Conservation (phyloP, 2,329 filamentous ascomycete species). For the Domatiomyces globalis region DNA sequence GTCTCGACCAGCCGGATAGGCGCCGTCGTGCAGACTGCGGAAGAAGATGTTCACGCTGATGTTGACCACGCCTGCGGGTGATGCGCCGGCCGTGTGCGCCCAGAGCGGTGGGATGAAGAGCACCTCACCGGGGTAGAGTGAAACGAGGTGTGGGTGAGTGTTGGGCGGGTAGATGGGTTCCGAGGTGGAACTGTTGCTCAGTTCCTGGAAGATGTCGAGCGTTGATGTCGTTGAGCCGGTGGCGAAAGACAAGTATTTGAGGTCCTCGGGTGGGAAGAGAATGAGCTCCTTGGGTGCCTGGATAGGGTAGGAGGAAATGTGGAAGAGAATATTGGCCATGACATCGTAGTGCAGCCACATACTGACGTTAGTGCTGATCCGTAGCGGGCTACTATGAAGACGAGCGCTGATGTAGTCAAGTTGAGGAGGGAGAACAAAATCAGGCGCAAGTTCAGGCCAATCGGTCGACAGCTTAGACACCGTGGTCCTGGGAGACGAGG, state of each 20-base stretch:
- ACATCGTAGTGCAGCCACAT: slow-evolving; percentile 90
- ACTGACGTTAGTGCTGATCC: slow-evolving; percentile 64
- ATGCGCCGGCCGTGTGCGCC: slow-evolving; percentile 60
- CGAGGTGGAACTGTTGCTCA: slow-evolving; percentile 23
- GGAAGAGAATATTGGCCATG: slow-evolving; percentile 75
- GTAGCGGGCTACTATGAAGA: slow-evolving; percentile 62
- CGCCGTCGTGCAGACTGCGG: slow-evolving; percentile 45
- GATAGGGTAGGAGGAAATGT: slow-evolving; percentile 45
- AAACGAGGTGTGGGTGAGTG: slow-evolving; percentile 53
- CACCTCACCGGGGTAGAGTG: slow-evolving; percentile 57
- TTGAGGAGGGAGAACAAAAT: slow-evolving; percentile 55
- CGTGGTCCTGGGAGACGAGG: slow-evolving; percentile 51
- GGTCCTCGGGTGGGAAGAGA: slow-evolving; percentile 66
- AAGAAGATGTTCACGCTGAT: slow-evolving; percentile 88
- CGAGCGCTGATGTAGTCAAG: slow-evolving; percentile 47
- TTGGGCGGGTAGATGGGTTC: slow-evolving; percentile 17
- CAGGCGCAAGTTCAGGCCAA: slow-evolving; percentile 53
- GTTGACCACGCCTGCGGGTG: slow-evolving; percentile 37
- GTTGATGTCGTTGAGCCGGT: slow-evolving; percentile 70
- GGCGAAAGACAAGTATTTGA: slow-evolving; percentile 53
- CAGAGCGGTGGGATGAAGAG: slow-evolving; percentile 72
- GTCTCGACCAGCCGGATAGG: slow-evolving; percentile 62
- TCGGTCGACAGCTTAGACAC: slow-evolving; percentile 58
- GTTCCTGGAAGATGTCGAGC: slow-evolving; percentile 49
- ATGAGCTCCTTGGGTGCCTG: slow-evolving; percentile 50